Evolutionary conservation across 2,329 filamentous ascomycete species (phyloP).

Genomic region (Polychaeton citri): DNA sequence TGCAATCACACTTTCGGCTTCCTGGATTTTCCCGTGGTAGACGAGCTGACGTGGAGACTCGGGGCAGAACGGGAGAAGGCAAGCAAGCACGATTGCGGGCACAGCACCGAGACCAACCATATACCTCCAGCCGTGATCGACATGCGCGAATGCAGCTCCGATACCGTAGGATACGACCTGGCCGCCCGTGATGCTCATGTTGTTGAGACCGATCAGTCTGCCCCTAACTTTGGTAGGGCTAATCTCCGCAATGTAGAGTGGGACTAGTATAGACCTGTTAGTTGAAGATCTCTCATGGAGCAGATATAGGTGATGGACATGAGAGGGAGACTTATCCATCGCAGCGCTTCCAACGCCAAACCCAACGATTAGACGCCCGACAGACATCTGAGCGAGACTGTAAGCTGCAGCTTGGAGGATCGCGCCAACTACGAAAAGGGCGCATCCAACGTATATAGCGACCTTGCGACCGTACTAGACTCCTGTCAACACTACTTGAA

Average conservation of each 20-base stretch:
- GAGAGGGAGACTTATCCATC: no score
- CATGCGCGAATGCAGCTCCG: conserved; percentile 23
- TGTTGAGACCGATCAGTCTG: conserved; percentile 26
- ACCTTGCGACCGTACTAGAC: no score
- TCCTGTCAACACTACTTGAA: conserved; percentile 24
- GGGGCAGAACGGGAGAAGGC: conserved; percentile 22
- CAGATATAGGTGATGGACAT: not conserved
- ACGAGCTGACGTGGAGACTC: conserved; percentile 27
- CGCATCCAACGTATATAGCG: no score
- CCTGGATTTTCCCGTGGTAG: conserved; percentile 20
- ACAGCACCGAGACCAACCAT: conserved; percentile 24
- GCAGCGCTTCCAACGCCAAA: conserved; percentile 34
- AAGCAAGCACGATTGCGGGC: conserved; percentile 22
- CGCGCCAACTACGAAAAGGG: no score
- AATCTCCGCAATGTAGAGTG: conserved; percentile 37
- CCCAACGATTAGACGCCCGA: conserved; percentile 33
- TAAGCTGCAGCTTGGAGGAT: conserved; percentile 10
- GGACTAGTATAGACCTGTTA: no score
- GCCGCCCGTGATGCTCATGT: conserved; percentile 19
- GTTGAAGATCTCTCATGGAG: conserved; percentile 57
- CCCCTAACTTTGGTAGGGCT: conserved; percentile 33
- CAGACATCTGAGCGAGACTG: conserved; percentile 28
- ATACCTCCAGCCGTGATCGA: conserved; percentile 17
- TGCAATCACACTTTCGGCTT: conserved; percentile 22
- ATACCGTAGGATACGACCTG: conserved; percentile 22